A percentile compares a stretch with the other conserved stretches of the same genome.
phyloP scores from a whole-genome alignment of 2,329 filamentous ascomycete species.

The Arthroderma uncinatum region DNA sequence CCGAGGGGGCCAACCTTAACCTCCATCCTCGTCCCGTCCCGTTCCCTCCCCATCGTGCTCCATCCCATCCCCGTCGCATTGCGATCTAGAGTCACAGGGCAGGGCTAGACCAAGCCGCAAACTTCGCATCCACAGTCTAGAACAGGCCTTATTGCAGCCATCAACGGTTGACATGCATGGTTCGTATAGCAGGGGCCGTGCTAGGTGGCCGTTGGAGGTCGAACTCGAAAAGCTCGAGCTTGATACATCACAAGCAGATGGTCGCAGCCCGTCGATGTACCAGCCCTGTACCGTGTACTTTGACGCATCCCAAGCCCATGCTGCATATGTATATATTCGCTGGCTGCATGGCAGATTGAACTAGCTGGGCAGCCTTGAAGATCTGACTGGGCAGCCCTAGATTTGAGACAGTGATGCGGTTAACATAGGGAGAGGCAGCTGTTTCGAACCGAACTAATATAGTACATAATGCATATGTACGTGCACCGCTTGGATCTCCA shows the following conservation, averaged over 20 bases:
- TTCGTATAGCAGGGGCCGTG: not conserved
- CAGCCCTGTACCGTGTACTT: too few relatives aligned
- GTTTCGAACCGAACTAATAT: not conserved
- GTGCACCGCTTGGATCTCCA: too few relatives aligned
- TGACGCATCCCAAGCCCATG: too few relatives aligned
- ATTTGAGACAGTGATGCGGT: not conserved
- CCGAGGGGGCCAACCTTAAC: not conserved
- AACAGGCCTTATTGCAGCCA: not conserved
- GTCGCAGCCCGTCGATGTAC: too few relatives aligned
- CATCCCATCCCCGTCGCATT: not conserved
- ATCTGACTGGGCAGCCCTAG: not conserved
- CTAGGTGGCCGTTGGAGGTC: not conserved
- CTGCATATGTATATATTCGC: too few relatives aligned
- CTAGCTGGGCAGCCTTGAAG: too few relatives aligned
- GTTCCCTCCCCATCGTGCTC: not conserved
- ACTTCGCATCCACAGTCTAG: not conserved
- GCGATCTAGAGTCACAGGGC: not conserved
- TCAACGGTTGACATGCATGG: not conserved
- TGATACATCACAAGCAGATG: too few relatives aligned
- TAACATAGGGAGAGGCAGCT: not conserved
- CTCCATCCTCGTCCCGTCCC: not conserved
- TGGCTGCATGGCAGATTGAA: too few relatives aligned
- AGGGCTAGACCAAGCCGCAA: not conserved
- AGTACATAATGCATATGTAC: not conserved
- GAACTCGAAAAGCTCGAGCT: not conserved